Evolutionary conservation across 2,329 filamentous ascomycete genomes (phyloP), one percentile per base, ranked within the genome.

Genomic region (Sporothrix inflata): DNA sequence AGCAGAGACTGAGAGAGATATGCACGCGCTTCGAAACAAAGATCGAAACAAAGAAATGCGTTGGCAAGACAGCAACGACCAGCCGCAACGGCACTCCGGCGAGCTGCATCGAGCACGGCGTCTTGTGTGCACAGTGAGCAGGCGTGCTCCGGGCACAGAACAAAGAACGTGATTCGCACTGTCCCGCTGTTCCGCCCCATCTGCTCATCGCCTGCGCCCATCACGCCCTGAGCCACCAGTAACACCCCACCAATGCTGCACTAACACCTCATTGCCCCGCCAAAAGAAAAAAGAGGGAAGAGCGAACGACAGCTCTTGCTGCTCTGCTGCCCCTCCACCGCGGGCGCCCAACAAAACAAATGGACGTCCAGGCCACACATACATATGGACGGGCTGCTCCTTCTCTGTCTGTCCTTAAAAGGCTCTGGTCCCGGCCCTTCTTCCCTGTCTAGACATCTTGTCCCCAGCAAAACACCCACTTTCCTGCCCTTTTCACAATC

Each of bases 191-290:
- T 34, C 57, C n/a, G 19, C 57, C 53, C 49, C 57, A 45, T 57
- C 38, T 57, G 49, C 66, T 45, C 71, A 72, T 66, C 42, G 63
- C 53, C 40, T 21, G 63, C 53, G 63, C 55, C 34, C 51, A 60
- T 65, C 61, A 71, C 40, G 30, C 51, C 51, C 65, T 24, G 38
- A 24, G 24, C 55, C 67, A 71, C 30, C 42, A 49, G 65, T 24
- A 71, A 16, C 53, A 71, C 72, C 71, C 71, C 72, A 73, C 72
- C 67, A 27, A 21, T n/a, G 60, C 38, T 60, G 71, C 68, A 68
- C 68, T 68, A 73, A 70, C 66, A 72, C 71, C 57, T 61, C 71
- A 73, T 67, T 73, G 71, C 72, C 72, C 72, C 68, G 63, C 72
- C 68, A 68, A 68, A 61, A 70, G 38, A 34, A 69, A 63, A 72